Conservation (phyloP, 164 flowering plant species). For the Berberis thunbergii region DNA sequence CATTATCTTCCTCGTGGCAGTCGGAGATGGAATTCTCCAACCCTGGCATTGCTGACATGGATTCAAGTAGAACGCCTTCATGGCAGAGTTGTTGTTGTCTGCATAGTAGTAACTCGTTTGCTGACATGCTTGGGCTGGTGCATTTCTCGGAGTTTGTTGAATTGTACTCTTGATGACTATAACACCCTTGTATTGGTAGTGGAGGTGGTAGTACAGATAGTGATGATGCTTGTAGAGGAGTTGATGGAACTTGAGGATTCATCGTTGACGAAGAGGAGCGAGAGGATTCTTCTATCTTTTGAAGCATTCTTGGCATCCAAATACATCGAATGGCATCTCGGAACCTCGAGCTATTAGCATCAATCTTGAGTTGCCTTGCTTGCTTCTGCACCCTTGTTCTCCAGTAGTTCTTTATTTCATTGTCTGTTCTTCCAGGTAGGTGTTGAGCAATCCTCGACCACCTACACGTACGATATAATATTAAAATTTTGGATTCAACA, state of each 20-base stretch:
- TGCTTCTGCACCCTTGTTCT: slow-evolving; percentile 78
- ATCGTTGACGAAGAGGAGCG: slow-evolving; percentile 5
- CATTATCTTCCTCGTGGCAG: slow-evolving; percentile 21
- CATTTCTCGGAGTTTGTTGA: slow-evolving; percentile 14
- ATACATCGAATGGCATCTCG: slow-evolving; percentile 34
- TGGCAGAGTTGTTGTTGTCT: slow-evolving; percentile 17
- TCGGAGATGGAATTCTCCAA: slow-evolving; percentile 8
- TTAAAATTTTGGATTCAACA: too few relatives aligned
- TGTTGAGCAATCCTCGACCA: slow-evolving; percentile 88
- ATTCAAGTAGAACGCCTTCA: slow-evolving; percentile 21
- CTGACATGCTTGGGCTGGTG: slow-evolving; percentile 17
- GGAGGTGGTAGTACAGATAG: slow-evolving; percentile 6
- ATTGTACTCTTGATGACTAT: slow-evolving; percentile 8
- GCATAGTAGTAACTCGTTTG: slow-evolving; percentile 16
- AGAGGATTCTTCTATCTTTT: slow-evolving; percentile 34
- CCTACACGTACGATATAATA: slow-evolving; percentile 19
- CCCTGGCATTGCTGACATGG: slow-evolving; percentile 12
- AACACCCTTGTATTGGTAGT: not conserved
- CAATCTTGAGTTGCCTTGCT: slow-evolving; percentile 55
- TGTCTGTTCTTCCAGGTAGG: slow-evolving; percentile 86
- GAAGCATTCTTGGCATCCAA: slow-evolving; percentile 66
- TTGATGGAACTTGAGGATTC: slow-evolving; percentile 6
- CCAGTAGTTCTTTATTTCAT: slow-evolving; percentile 91
- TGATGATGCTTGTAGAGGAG: slow-evolving; percentile 11
- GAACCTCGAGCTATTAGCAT: slow-evolving; percentile 44